Conservation (phyloP, 2,329 filamentous ascomycete genomes). For the Clonostachys sp. region DNA sequence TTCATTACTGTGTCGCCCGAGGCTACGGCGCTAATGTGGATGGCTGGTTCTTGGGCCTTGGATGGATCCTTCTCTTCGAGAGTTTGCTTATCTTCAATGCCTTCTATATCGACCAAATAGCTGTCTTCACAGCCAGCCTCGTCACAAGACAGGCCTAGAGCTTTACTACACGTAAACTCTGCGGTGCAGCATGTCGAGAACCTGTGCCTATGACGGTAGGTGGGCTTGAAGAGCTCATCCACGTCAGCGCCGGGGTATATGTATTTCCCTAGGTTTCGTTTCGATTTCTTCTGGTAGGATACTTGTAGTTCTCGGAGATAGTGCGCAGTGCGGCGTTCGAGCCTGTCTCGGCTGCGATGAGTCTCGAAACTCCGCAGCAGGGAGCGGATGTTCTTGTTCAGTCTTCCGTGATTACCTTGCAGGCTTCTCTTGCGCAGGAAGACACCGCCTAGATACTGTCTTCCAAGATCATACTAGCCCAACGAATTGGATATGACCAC, state of each 20-base stretch:
- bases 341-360: background rate
- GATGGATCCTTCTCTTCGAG: background rate
- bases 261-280: too few relatives aligned
- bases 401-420: conserved; percentile 8
- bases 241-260: conserved; percentile 2
- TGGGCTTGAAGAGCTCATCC: conserved; percentile 9
- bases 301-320: conserved; percentile 3
- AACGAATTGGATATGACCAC: conserved; percentile 19
- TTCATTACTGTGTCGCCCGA: conserved; percentile 32
- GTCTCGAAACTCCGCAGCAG: conserved; percentile 16
- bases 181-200: too few relatives aligned
- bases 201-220: conserved; percentile 9
- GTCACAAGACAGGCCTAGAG: background rate
- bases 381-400: conserved; percentile 9
- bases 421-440: conserved; percentile 14
- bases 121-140: too few relatives aligned
- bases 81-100: background rate
- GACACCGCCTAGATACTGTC: conserved; percentile 7
- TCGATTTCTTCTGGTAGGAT: conserved; percentile 1
- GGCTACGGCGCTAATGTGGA: conserved; percentile 26
- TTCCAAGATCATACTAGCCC: conserved; percentile 20
- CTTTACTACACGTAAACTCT: conserved; percentile 12
- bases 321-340: background rate
- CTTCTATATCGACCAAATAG: too few relatives aligned
- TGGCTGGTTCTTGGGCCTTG: background rate